A percentile compares a stretch with the other conserved stretches of the same genome.
phyloP scores from a whole-genome alignment of 176 grass and related monocot genomes.

The Otatea glauca region DNA sequence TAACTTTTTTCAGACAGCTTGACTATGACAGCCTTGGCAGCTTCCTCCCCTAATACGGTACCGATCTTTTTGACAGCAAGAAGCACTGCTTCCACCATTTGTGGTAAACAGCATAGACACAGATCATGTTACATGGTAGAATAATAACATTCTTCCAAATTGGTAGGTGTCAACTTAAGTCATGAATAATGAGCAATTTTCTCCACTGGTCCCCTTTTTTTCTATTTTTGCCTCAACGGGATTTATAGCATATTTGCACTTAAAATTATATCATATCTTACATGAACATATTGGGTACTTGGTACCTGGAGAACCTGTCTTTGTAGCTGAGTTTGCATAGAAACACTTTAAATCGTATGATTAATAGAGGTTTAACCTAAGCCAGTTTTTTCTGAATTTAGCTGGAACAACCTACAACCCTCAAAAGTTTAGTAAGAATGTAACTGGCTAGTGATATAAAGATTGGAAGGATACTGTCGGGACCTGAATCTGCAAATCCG shows the following conservation, averaged over 20 bases:
- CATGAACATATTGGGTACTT: background rate
- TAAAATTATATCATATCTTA: background rate
- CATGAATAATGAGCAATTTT: background rate
- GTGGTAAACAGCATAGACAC: background rate
- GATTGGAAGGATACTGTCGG: background rate
- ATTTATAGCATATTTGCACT: background rate
- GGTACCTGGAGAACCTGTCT: background rate
- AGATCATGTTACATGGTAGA: background rate
- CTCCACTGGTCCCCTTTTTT: background rate
- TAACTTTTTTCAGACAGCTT: constrained; percentile 29
- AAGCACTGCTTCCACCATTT: constrained; percentile 31
- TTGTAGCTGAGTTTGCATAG: no score
- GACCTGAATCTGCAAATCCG: no score
- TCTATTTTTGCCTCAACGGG: background rate
- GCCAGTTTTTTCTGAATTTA: background rate
- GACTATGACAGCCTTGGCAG: background rate
- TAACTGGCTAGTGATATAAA: background rate
- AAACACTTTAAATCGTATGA: background rate
- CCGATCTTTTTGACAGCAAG: constrained; percentile 31
- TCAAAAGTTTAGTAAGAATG: background rate
- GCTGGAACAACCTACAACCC: background rate
- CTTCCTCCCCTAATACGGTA: background rate
- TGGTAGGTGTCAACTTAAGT: background rate
- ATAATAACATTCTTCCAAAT: background rate
- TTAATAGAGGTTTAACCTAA: background rate